A percentile compares a stretch with the other conserved stretches of the same genome.
Evolutionary conservation across 2,329 filamentous ascomycete species (phyloP).

Genomic region (Fusarium liriodendri): DNA sequence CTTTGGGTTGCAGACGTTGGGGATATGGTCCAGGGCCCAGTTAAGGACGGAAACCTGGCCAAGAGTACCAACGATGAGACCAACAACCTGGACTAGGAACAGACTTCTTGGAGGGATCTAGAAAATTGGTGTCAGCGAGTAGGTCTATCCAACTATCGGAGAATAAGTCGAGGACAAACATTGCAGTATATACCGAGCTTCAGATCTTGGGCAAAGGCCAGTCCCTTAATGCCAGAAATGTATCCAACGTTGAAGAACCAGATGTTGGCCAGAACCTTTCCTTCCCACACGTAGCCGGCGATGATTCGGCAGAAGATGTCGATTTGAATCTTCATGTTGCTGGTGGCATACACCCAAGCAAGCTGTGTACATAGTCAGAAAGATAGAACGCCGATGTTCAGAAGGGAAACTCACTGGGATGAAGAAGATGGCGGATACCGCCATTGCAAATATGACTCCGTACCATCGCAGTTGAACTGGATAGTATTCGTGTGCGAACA

Average conservation of each 20-base stretch:
- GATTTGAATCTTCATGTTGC: conserved; percentile 57
- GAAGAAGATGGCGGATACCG: conserved; percentile 45
- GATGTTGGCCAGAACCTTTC: conserved; percentile 54
- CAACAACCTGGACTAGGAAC: conserved; percentile 57
- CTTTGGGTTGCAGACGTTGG: conserved; percentile 58
- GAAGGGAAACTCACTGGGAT: conserved; percentile 38
- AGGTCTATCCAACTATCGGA: no score
- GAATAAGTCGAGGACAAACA: not conserved
- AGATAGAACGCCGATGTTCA: not conserved
- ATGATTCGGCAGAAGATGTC: conserved; percentile 59
- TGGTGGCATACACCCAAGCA: conserved; percentile 49
- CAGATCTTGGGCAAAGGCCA: conserved; percentile 56
- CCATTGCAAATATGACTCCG: conserved; percentile 44
- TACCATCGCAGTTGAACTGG: conserved; percentile 48
- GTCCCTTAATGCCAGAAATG: conserved; percentile 55
- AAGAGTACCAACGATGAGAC: conserved; percentile 56
- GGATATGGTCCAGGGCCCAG: conserved; percentile 57
- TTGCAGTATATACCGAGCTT: conserved; percentile 58
- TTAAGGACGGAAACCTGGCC: conserved; percentile 56
- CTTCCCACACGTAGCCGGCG: conserved; percentile 58
- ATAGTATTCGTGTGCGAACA: conserved; percentile 47
- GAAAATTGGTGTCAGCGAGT: no score
- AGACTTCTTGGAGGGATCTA: conserved; percentile 56
- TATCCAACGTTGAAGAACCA: conserved; percentile 54
- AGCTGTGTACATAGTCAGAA: not conserved